Evolutionary conservation across 495 filamentous ascomycete genomes (phyloP).

Genomic region (Talaromyces wortmannii): DNA sequence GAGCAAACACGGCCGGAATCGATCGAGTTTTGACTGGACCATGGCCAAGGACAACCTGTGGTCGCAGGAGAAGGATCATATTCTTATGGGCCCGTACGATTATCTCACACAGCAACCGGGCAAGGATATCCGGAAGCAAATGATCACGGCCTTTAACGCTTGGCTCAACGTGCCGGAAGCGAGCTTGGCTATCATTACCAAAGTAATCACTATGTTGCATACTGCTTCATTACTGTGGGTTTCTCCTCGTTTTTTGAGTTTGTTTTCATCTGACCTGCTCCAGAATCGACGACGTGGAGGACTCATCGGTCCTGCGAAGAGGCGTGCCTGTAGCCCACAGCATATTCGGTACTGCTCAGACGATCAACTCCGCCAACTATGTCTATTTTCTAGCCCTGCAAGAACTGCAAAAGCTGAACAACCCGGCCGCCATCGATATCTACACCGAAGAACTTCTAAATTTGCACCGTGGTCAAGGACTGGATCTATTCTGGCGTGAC

Average conservation of each 20-base stretch:
- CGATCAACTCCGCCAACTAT: constrained; percentile 97
- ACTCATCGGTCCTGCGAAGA: constrained; percentile 74
- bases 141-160: constrained; percentile 84
- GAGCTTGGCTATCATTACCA: constrained; percentile 74
- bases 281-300: constrained; percentile 86
- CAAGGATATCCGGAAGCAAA: constrained; percentile 80
- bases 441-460: constrained; percentile 88
- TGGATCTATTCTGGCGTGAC: constrained; percentile 97
- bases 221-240: constrained; percentile 76
- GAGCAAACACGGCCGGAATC: constrained; percentile 27
- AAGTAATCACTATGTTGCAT: constrained; percentile 88
- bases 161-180: constrained; percentile 80
- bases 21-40: constrained; percentile 41
- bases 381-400: constrained; percentile 88
- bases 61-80: constrained; percentile 66
- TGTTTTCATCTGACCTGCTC: neutral
- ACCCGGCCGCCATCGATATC: constrained; percentile 63
- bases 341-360: constrained; percentile 93
- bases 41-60: constrained; percentile 51
- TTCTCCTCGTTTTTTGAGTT: neutral
- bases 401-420: constrained; percentile 70
- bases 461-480: constrained; percentile 91
- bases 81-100: constrained; percentile 79
- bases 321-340: constrained; percentile 88
- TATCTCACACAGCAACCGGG: constrained; percentile 83